Percentiles rank a stretch among this genome's conserved stretches.
Conservation (phyloP, 169 alveolate species). For the Cryptosporidium canis region DNA sequence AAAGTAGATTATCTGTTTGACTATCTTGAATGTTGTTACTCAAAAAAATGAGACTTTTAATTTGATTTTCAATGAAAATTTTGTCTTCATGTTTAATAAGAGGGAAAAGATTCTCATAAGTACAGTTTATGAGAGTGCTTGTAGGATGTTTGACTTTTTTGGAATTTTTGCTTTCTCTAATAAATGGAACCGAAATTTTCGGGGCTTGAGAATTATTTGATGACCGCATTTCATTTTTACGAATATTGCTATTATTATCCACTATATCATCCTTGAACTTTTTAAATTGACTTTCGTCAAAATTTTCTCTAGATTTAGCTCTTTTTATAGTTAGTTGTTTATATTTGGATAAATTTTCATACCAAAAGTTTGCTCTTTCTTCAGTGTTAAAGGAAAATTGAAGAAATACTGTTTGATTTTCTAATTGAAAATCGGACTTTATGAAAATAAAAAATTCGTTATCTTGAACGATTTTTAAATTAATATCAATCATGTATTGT, state of each 20-base stretch:
- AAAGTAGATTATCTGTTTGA: neutral
- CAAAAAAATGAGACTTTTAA: slow-evolving; percentile 6
- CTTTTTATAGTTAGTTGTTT: neutral
- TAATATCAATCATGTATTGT: slow-evolving; percentile 40
- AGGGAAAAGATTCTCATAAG: neutral
- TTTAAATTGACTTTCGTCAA: neutral
- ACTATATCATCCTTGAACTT: neutral
- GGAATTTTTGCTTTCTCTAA: neutral
- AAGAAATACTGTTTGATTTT: slow-evolving; percentile 45
- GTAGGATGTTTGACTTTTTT: neutral
- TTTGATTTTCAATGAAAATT: slow-evolving; percentile 10
- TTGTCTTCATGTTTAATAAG: slow-evolving; percentile 20
- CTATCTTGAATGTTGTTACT: neutral
- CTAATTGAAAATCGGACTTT: slow-evolving; percentile 44
- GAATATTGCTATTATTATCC: neutral
- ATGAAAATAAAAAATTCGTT: slow-evolving; percentile 16
- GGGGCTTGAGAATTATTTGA: neutral
- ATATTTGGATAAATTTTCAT: neutral
- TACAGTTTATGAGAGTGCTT: neutral
- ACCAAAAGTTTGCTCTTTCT: slow-evolving; percentile 32
- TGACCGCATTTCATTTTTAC: neutral
- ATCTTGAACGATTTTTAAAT: slow-evolving; percentile 22
- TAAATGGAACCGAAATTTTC: slow-evolving; percentile 16
- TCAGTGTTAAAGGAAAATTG: slow-evolving; percentile 50
- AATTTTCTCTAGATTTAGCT: neutral